Conservation (phyloP, 257 asterid species). For the Linaria vulgaris region DNA sequence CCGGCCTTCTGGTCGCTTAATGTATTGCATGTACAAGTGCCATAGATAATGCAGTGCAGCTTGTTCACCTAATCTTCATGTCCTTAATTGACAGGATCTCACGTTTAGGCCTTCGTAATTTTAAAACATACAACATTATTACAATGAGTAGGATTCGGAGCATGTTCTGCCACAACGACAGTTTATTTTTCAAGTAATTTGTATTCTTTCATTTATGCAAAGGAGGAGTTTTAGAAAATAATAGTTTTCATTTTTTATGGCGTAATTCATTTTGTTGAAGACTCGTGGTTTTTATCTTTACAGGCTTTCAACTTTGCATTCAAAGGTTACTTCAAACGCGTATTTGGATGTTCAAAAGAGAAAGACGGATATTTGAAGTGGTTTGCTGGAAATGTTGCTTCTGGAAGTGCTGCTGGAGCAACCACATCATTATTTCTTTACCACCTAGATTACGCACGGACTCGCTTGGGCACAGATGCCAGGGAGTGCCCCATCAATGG, state of each 20-base stretch:
- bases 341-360: conserved; percentile 76
- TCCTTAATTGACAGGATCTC: neutral
- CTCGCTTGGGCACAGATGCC: conserved; percentile 59
- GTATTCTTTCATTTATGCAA: neutral
- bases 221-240: neutral
- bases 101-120: neutral
- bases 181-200: neutral
- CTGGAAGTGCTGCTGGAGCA: conserved; percentile 99
- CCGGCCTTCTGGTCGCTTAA: too few species aligned
- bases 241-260: neutral
- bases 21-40: too few species aligned
- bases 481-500: conserved; percentile 35
- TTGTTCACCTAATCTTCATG: neutral
- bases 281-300: conserved; percentile 11
- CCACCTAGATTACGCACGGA: conserved; percentile 65
- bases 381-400: conserved; percentile 96
- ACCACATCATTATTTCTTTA: conserved; percentile 75
- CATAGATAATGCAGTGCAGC: neutral
- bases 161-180: neutral
- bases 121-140: neutral
- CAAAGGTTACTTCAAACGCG: conserved; percentile 79
- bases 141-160: neutral
- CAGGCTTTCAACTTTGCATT: conserved; percentile 97
- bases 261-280: conserved; percentile 8
- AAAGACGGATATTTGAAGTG: conserved; percentile 82